Percentiles rank a stretch among this genome's conserved stretches.
These are phyloP conservation scores for Pistacia integerrima DNA, from an alignment of 345 rosid species.

Conservation along the genomic window DNA sequence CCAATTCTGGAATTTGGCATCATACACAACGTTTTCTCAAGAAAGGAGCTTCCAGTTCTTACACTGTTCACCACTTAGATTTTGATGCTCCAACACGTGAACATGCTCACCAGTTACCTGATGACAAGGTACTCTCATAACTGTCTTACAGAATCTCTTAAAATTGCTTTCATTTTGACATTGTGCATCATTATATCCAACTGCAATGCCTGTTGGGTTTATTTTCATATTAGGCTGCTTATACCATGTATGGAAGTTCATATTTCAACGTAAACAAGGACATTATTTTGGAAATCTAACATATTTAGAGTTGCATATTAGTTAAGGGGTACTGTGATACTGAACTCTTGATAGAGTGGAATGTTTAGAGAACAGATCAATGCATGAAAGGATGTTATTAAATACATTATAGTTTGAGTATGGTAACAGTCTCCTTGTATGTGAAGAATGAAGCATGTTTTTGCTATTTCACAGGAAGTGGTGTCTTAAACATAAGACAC, in stretches of 20 bases:
- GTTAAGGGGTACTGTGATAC: background rate
- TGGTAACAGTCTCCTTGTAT: background rate
- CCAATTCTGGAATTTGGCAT: conserved; percentile 94
- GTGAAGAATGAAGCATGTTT: background rate
- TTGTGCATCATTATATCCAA: background rate
- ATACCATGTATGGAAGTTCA: background rate
- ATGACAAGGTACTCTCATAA: conserved; percentile 64
- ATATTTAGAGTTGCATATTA: background rate
- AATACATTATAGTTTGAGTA: background rate
- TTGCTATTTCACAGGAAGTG: background rate
- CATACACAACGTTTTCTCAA: conserved; percentile 84
- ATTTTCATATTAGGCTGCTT: background rate
- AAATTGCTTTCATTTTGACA: background rate
- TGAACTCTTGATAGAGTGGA: background rate
- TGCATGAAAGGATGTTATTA: background rate
- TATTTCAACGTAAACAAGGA: too few relatives aligned
- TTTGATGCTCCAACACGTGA: conserved; percentile 99
- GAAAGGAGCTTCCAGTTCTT: conserved; percentile 55
- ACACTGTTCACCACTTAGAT: conserved; percentile 88
- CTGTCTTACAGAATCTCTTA: conserved; percentile 7
- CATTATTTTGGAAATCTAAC: background rate
- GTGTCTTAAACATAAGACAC: background rate
- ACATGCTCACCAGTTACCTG: conserved; percentile 74
- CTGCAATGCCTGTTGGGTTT: background rate
- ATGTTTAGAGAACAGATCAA: conserved; percentile 18